Evolutionary conservation across 2,329 filamentous ascomycete genomes (phyloP).

Genomic region (Epichloe typhina): DNA sequence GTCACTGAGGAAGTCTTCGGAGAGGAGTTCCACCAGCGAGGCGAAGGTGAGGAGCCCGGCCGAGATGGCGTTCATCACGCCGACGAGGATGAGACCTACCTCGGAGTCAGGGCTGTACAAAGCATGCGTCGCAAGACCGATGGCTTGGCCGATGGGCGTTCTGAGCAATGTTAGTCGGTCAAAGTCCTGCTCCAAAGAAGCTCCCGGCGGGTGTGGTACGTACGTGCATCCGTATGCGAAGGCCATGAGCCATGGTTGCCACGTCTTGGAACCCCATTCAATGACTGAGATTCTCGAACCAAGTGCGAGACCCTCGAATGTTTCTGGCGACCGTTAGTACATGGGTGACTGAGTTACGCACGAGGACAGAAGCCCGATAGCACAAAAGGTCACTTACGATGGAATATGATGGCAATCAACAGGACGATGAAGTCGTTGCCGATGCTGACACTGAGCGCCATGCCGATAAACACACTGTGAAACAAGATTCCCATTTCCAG

Average conservation of each 20-base stretch:
- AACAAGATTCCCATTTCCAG: constrained; percentile 60
- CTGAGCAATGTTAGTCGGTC: background rate
- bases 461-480: constrained; percentile 64
- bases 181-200: background rate
- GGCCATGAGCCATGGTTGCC: constrained; percentile 44
- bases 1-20: constrained; percentile 57
- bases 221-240: constrained; percentile 40
- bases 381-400: constrained; percentile 27
- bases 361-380: background rate
- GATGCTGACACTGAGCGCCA: constrained; percentile 67
- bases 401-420: constrained; percentile 65
- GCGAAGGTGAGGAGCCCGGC: constrained; percentile 60
- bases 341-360: background rate
- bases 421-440: constrained; percentile 68
- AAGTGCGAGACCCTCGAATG: constrained; percentile 45
- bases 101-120: constrained; percentile 56
- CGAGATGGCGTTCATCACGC: constrained; percentile 62
- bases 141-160: constrained; percentile 60
- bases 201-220: background rate
- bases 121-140: constrained; percentile 56
- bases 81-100: constrained; percentile 54
- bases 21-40: constrained; percentile 56
- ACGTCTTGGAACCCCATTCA: constrained; percentile 23
- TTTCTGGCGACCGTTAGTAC: constrained; percentile 14
- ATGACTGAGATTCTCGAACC: constrained; percentile 51